Percentiles rank a stretch among this genome's conserved stretches.
These are phyloP conservation scores for Crotalaria pallida DNA, from an alignment of 306 rosid genomes.

Conservation along the genomic window DNA sequence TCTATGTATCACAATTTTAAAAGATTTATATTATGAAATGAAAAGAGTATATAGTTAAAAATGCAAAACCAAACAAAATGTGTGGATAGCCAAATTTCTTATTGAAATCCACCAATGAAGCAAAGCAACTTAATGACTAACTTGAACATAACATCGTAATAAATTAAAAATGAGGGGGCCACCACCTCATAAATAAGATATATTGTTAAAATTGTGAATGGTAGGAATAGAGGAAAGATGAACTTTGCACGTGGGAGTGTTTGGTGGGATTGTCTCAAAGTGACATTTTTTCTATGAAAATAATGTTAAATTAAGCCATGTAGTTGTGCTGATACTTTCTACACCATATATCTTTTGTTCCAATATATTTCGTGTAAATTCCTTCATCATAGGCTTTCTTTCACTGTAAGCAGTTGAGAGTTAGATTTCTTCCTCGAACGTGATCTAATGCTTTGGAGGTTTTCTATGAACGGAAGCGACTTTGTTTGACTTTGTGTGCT, in stretches of 20 bases:
- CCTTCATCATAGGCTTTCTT: slow-evolving; percentile 24
- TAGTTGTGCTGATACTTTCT: slow-evolving; percentile 38
- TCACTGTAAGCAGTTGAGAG: neutral
- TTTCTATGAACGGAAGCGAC: slow-evolving; percentile 24
- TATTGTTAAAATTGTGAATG: slow-evolving; percentile 8
- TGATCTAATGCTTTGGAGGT: slow-evolving; percentile 2
- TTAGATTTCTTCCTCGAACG: slow-evolving; percentile 31
- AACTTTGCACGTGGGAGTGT: slow-evolving; percentile 30
- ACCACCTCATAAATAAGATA: neutral
- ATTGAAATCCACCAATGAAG: neutral
- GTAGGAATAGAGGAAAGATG: slow-evolving; percentile 15
- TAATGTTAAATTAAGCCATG: slow-evolving; percentile 26
- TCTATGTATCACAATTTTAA: too few relatives aligned
- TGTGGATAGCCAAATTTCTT: slow-evolving; percentile 3
- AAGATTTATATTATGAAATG: too few relatives aligned
- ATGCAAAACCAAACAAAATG: neutral
- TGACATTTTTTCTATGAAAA: slow-evolving; percentile 20
- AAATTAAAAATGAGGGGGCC: neutral
- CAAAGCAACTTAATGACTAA: slow-evolving; percentile 24
- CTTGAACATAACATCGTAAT: neutral
- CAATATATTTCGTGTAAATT: slow-evolving; percentile 23
- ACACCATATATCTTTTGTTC: neutral
- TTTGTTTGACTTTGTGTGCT: slow-evolving; percentile 40
- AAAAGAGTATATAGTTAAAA: neutral
- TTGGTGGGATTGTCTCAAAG: slow-evolving; percentile 26